phyloP scores from a whole-genome alignment of 1,284 basidiomycete species.

The Moesziomyces sp. region DNA sequence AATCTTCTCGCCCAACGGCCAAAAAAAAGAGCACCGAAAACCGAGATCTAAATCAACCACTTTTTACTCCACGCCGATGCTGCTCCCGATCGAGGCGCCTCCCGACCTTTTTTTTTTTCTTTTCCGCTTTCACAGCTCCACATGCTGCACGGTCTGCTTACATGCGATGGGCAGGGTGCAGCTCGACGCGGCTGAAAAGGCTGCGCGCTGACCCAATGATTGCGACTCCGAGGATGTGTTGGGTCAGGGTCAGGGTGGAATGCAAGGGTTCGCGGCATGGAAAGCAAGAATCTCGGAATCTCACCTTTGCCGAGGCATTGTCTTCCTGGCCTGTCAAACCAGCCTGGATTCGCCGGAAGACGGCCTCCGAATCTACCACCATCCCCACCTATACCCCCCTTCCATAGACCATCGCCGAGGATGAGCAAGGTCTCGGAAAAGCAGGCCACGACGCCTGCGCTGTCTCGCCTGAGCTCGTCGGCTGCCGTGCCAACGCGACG shows the following conservation, averaged over 20 bases:
- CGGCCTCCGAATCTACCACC: background rate
- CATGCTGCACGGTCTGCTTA: background rate
- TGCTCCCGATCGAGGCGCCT: background rate
- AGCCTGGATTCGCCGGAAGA: background rate
- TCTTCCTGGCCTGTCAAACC: background rate
- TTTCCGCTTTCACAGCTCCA: background rate
- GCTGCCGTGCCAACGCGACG: constrained; percentile 5
- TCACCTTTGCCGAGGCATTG: background rate
- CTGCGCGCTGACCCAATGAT: background rate
- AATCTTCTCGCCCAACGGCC: background rate
- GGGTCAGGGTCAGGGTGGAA: background rate
- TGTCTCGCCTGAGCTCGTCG: constrained; percentile 19
- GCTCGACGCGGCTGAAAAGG: background rate
- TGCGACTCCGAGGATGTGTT: background rate
- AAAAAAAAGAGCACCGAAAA: background rate
- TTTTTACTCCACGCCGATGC: background rate
- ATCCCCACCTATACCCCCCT: background rate
- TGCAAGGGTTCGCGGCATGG: background rate
- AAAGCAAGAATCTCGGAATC: background rate
- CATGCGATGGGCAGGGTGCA: background rate
- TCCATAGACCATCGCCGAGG: background rate
- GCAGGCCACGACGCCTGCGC: constrained; percentile 12
- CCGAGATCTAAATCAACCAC: background rate
- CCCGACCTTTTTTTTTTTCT: background rate
- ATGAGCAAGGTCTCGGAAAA: background rate